Evolutionary conservation across 192 early-diverging fungal genomes (phyloP).

Genomic region (Oehlia diaphana): DNA sequence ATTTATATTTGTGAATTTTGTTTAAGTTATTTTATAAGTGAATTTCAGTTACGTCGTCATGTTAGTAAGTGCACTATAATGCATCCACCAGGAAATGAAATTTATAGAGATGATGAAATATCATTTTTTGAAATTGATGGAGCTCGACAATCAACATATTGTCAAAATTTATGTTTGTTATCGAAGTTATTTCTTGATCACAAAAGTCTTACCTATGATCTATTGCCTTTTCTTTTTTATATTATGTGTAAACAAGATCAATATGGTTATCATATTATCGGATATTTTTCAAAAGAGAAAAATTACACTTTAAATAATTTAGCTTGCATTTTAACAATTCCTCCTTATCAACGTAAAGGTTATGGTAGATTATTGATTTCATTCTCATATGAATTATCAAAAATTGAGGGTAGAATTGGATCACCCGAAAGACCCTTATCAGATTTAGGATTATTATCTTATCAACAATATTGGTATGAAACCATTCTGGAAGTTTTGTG

Average conservation of each 20-base stretch:
- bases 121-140: constrained; percentile 99
- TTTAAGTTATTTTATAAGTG: constrained; percentile 73
- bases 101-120: constrained; percentile 83
- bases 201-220: constrained; percentile 97
- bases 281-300: constrained; percentile 99
- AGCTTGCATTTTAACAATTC: constrained; percentile 96
- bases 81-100: constrained; percentile 98
- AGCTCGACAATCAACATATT: constrained; percentile 84
- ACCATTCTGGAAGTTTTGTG: constrained; percentile 73
- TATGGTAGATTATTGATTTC: constrained; percentile 91
- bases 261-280: constrained; percentile 85
- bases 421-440: constrained; percentile 98
- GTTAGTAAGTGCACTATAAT: constrained; percentile 80
- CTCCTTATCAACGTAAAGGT: constrained; percentile 93
- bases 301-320: constrained; percentile 93
- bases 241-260: constrained; percentile 87
- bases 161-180: constrained; percentile 91
- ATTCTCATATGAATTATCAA: constrained; percentile 95
- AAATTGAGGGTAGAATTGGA: constrained; percentile 88
- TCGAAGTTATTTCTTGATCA: constrained; percentile 98
- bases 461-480: constrained; percentile 95
- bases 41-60: constrained; percentile 78
- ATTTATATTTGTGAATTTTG: constrained; percentile 98
- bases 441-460: constrained; percentile 92
- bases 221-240: constrained; percentile 97